A percentile compares a stretch with the other conserved stretches of the same genome.
Evolutionary conservation across 2,329 filamentous ascomycete species (phyloP).

Genomic region (Pseudocercospora macadamiae): DNA sequence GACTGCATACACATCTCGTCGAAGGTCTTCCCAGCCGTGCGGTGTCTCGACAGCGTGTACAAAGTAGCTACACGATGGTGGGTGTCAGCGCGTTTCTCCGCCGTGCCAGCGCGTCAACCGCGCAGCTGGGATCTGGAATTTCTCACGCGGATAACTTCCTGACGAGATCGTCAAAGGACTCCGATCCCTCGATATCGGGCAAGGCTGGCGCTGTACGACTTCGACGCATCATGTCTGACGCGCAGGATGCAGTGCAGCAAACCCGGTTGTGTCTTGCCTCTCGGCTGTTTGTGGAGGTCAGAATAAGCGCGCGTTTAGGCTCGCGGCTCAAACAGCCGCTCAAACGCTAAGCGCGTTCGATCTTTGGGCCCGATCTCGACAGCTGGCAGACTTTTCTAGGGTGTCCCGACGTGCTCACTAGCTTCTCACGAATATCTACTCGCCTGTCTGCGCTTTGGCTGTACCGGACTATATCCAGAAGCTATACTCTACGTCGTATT

Average conservation of each 20-base stretch:
- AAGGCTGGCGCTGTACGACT: slow-evolving; percentile 10
- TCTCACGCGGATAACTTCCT: slow-evolving; percentile 67
- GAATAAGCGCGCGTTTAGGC: not conserved
- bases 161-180: slow-evolving; percentile 66
- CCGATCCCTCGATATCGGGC: slow-evolving; percentile 56
- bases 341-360: not conserved
- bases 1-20: slow-evolving; percentile 64
- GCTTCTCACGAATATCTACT: not conserved
- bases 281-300: not conserved
- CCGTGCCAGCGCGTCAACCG: slow-evolving; percentile 1
- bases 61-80: slow-evolving; percentile 56
- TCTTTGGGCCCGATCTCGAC: not conserved
- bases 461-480: not conserved
- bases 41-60: slow-evolving; percentile 65
- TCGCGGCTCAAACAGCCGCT: not conserved
- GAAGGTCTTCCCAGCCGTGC: slow-evolving; percentile 72
- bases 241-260: slow-evolving; percentile 2
- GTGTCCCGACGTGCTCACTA: not conserved
- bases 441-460: not conserved
- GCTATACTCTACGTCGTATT: not conserved
- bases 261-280: not conserved
- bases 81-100: slow-evolving; percentile 10
- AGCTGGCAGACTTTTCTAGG: not conserved
- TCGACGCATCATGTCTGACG: slow-evolving; percentile 11
- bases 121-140: not conserved